Evolutionary conservation across 345 rosid species (phyloP).

Genomic region (Hypericum perforatum): DNA sequence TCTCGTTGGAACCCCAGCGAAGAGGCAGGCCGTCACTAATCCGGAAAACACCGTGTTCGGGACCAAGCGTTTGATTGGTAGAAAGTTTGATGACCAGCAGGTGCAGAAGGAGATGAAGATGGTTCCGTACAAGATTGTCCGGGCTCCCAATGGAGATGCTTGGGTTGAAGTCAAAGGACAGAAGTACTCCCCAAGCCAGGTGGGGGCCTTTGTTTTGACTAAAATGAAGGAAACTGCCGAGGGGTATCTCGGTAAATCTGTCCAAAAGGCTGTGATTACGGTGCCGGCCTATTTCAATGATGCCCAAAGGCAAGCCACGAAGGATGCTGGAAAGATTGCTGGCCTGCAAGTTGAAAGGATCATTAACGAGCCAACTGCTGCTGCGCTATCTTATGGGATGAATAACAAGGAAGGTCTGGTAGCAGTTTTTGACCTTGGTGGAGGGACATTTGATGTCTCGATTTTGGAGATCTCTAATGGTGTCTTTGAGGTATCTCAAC

Average conservation of each 20-base stretch:
- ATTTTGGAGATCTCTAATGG: constrained; percentile 31
- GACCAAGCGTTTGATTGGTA: constrained; percentile 27
- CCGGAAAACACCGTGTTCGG: constrained; percentile 28
- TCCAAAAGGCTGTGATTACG: constrained; percentile 27
- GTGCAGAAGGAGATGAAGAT: constrained; percentile 32
- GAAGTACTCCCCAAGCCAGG: constrained; percentile 29
- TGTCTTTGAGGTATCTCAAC: constrained; percentile 24
- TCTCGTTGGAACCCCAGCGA: constrained; percentile 31
- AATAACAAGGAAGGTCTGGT: constrained; percentile 31
- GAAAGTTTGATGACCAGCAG: constrained; percentile 24
- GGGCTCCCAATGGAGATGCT: constrained; percentile 31
- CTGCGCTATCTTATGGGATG: constrained; percentile 30
- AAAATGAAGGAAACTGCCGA: constrained; percentile 33
- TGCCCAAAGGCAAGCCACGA: constrained; percentile 33
- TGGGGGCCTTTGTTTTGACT: constrained; percentile 26
- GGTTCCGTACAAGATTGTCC: constrained; percentile 29
- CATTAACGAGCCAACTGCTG: constrained; percentile 34
- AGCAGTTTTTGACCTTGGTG: constrained; percentile 32
- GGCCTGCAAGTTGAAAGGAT: constrained; percentile 31
- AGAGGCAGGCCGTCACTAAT: constrained; percentile 32
- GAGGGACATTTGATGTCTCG: constrained; percentile 28
- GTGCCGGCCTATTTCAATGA: constrained; percentile 34
- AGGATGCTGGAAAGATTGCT: constrained; percentile 31
- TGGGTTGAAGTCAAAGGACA: constrained; percentile 31
- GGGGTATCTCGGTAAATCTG: constrained; percentile 22